These are phyloP conservation scores for Pythium aristosporum DNA, from an alignment of 352 stramenopile genomes.

Conservation along the genomic window DNA sequence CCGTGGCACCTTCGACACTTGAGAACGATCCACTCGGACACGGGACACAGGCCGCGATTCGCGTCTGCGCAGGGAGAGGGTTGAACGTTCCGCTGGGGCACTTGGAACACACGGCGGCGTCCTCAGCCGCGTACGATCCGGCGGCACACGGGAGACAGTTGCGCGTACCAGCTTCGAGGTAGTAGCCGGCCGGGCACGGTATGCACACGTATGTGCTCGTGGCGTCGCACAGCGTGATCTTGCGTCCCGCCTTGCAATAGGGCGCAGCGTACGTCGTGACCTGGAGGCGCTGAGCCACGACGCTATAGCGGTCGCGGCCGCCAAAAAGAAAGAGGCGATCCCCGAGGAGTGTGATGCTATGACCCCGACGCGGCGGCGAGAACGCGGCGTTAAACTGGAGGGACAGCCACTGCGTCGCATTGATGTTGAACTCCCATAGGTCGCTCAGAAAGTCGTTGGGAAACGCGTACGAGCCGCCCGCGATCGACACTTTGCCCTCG, in stretches of 20 bases:
- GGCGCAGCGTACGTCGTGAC: constrained; percentile 50
- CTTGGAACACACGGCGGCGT: constrained; percentile 41
- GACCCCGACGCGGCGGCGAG: constrained; percentile 46
- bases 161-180: constrained; percentile 50
- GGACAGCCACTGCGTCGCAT: constrained; percentile 62
- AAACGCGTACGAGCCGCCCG: constrained; percentile 71
- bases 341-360: constrained; percentile 49
- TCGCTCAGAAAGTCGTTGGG: constrained; percentile 74
- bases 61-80: constrained; percentile 38
- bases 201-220: constrained; percentile 63
- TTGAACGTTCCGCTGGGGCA: constrained; percentile 57
- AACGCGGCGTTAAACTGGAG: constrained; percentile 53
- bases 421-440: constrained; percentile 70
- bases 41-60: constrained; percentile 33
- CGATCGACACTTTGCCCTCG: constrained; percentile 55
- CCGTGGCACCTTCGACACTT: constrained; percentile 30
- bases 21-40: constrained; percentile 60
- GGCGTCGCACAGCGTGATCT: constrained; percentile 53
- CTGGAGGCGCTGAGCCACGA: constrained; percentile 54
- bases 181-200: constrained; percentile 57
- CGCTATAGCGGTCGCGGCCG: constrained; percentile 57
- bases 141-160: constrained; percentile 45
- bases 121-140: constrained; percentile 45
- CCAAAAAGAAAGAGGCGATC: constrained; percentile 57
- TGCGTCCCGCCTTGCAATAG: constrained; percentile 43